phyloP scores from a whole-genome alignment of 495 filamentous ascomycete genomes.

The Xylaria castorea region DNA sequence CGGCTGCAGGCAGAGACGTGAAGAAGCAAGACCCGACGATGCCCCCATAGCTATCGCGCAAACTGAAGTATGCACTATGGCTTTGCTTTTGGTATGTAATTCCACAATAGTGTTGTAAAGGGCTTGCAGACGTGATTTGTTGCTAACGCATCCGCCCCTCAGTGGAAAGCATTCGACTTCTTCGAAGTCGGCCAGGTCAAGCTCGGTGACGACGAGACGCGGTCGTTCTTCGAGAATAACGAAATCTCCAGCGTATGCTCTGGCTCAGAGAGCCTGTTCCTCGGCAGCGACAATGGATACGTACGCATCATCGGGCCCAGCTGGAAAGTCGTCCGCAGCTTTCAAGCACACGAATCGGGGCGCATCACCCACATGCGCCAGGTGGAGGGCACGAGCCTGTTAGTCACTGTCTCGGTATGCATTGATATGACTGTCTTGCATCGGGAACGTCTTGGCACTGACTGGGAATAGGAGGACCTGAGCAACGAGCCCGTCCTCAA shows the following conservation, averaged over 20 bases:
- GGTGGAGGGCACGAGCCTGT: slow-evolving; percentile 81
- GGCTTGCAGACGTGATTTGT: not conserved
- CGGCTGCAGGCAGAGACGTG: slow-evolving; percentile 19
- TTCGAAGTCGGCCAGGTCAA: slow-evolving; percentile 91
- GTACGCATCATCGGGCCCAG: slow-evolving; percentile 84
- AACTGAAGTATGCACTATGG: slow-evolving; percentile 34
- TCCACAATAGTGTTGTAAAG: not conserved
- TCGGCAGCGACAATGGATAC: slow-evolving; percentile 81
- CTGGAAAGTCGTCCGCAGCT: slow-evolving; percentile 87
- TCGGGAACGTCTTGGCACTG: slow-evolving; percentile 18
- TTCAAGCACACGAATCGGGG: slow-evolving; percentile 79
- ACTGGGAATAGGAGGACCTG: slow-evolving; percentile 68
- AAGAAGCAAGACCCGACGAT: slow-evolving; percentile 22
- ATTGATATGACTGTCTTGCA: not conserved
- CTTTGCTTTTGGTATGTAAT: slow-evolving; percentile 41
- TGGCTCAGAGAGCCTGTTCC: slow-evolving; percentile 88
- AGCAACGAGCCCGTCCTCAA: slow-evolving; percentile 87
- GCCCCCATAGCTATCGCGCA: slow-evolving; percentile 33
- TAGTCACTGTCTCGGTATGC: slow-evolving; percentile 77
- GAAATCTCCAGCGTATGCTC: slow-evolving; percentile 70
- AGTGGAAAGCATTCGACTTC: slow-evolving; percentile 99
- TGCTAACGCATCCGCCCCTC: slow-evolving; percentile 22
- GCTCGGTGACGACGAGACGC: slow-evolving; percentile 70
- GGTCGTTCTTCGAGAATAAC: slow-evolving; percentile 55
- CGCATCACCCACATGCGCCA: slow-evolving; percentile 96